Percentiles rank a stretch among this genome's conserved stretches.
Evolutionary conservation across 176 grass and related monocot genomes (phyloP).

Genomic region (Alloteropsis semialata): DNA sequence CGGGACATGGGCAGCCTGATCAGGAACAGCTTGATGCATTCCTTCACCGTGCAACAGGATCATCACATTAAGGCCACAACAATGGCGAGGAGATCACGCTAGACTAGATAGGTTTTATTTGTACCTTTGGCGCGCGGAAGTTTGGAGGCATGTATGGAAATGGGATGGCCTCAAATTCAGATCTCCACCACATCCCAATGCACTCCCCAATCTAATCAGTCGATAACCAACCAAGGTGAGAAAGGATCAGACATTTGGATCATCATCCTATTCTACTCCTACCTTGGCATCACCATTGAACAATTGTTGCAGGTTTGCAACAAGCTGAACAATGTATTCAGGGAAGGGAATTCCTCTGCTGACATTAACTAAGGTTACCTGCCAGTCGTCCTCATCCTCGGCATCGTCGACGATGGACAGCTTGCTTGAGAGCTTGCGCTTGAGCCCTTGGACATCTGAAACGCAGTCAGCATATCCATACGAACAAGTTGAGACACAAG

Average conservation of each 20-base stretch:
- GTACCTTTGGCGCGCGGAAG: conserved; percentile 32
- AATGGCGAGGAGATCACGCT: not conserved
- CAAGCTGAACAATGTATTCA: not conserved
- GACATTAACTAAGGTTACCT: conserved; percentile 49
- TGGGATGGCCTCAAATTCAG: conserved; percentile 45
- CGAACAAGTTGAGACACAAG: too few species aligned
- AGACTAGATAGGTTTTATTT: not conserved
- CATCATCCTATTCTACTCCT: not conserved
- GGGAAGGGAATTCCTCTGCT: too few species aligned
- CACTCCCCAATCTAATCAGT: conserved; percentile 36
- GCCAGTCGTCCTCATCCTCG: conserved; percentile 22
- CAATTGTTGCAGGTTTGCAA: not conserved
- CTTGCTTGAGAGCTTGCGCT: conserved; percentile 62
- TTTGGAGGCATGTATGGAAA: conserved; percentile 54
- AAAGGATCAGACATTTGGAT: not conserved
- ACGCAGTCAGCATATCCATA: not conserved
- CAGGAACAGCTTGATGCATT: conserved; percentile 72
- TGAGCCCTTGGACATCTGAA: conserved; percentile 59
- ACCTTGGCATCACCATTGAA: not conserved
- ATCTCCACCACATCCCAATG: conserved; percentile 60
- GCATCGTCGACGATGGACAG: not conserved
- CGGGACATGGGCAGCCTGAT: conserved; percentile 46
- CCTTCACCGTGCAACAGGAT: conserved; percentile 1
- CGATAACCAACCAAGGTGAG: not conserved
- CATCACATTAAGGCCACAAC: not conserved